phyloP scores from a whole-genome alignment of 306 rosid genomes.

The Corylus avellana region DNA sequence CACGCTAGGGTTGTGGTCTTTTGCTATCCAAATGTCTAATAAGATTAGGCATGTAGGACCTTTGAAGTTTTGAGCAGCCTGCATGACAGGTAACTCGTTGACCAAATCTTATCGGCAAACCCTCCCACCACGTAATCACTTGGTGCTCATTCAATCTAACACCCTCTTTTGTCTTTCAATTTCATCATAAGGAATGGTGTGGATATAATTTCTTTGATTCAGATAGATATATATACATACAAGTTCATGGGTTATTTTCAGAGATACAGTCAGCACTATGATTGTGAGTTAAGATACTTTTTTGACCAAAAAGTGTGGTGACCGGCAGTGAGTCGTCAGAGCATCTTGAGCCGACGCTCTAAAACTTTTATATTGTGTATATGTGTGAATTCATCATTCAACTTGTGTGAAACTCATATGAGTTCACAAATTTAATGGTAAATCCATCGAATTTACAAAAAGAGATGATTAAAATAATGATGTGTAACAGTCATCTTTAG shows the following conservation, averaged over 20 bases:
- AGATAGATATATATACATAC: no score
- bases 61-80: constrained; percentile 13
- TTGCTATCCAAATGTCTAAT: constrained; percentile 30
- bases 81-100: constrained; percentile 41
- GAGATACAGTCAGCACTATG: background rate
- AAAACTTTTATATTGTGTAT: no score
- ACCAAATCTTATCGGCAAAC: constrained; percentile 47
- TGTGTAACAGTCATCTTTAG: no score
- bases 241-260: background rate
- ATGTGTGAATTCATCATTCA: no score
- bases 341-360: no score
- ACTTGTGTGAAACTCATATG: no score
- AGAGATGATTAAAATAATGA: no score
- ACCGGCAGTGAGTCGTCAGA: no score
- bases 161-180: background rate
- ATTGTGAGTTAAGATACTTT: no score
- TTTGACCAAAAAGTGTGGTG: no score
- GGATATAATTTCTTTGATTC: background rate
- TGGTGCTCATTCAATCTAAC: constrained; percentile 29
- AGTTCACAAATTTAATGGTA: no score
- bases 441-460: no score
- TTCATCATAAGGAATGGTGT: constrained; percentile 27
- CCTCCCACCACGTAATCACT: constrained; percentile 36
- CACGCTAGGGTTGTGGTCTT: constrained; percentile 15
- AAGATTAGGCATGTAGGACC: constrained; percentile 39